Base-by-base conservation (phyloP, 2,329 filamentous ascomycete genomes). In the Colletotrichum sp. region DNA sequence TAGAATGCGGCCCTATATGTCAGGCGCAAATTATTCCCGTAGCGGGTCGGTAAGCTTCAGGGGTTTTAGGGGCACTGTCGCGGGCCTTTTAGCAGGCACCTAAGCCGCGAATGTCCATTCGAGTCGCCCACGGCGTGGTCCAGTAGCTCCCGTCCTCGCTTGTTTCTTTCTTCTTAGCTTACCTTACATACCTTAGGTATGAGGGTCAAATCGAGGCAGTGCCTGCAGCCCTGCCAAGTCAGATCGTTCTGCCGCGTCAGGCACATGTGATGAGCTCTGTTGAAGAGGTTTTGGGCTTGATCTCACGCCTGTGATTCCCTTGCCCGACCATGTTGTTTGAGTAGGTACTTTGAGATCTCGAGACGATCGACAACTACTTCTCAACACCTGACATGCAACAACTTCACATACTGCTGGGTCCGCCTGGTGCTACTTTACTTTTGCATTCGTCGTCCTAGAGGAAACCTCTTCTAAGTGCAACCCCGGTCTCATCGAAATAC, bases 391-490 rank as follows among this genome's bases (percentile, higher is more conserved):
- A 27, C 36, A 55, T 13, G 62, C 49, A 12, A 49, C n/a, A 39
- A 59, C 34, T 55, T 34, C 68, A 44, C 25, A 65, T 16, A 5
- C n/a, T 6, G 25, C 15, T 44, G 12, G 16, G 59, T 15, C 30
- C 13, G 34, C 8, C 6, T 36, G 15, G 29, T 68, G 44, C 62
- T 32, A 52, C 62, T 71, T 75, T 65, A 66, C 62, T 68, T 77
- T 71, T 67, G 66, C 72, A 71, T 75, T 67, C 52, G 67, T 57
- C 62, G 30, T 39, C 63, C 62, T 75, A 52, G 36, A 66, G 71
- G n/a, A 70, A 36, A 62, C 30, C 61, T 55, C 65, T 71, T 77
- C 75, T 76, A 75, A 75, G 75, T 39, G 30, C 66, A 71, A 67
- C 55, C 71, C 71, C 66, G 36, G 65, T 71, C 39, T 76, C 61